phyloP scores from a whole-genome alignment of 192 early-diverging fungal genomes.

The Ambispora gerdemannii region DNA sequence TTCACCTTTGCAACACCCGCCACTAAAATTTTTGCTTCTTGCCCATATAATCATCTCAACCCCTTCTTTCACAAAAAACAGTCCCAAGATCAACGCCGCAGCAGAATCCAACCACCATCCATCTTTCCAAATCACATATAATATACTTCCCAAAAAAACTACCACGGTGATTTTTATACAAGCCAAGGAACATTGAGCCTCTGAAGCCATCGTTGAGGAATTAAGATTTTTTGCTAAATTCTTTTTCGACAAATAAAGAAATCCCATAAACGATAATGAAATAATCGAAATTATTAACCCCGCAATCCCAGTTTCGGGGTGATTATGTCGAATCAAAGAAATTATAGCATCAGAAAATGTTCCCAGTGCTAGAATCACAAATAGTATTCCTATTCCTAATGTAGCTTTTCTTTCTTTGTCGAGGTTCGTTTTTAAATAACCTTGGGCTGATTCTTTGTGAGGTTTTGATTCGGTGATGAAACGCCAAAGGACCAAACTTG shows the following conservation, averaged over 20 bases:
- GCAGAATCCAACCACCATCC: slow-evolving; percentile 20
- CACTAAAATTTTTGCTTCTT: slow-evolving; percentile 22
- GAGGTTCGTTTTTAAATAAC: background rate
- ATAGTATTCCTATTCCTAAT: slow-evolving; percentile 12
- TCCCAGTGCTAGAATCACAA: slow-evolving; percentile 1
- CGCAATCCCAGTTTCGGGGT: background rate
- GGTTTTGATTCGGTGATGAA: slow-evolving; percentile 14
- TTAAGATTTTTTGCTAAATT: slow-evolving; percentile 7
- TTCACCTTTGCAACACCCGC: too few species aligned
- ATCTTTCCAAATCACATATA: slow-evolving; percentile 6
- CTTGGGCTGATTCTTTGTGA: background rate
- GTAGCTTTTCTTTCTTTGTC: slow-evolving; percentile 12
- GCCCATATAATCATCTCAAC: slow-evolving; percentile 11
- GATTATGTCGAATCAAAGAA: background rate
- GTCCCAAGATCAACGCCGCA: slow-evolving; percentile 6
- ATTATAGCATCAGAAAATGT: slow-evolving; percentile 7
- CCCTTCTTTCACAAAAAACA: slow-evolving; percentile 20
- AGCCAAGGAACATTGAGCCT: slow-evolving; percentile 20
- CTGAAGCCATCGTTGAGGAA: slow-evolving; percentile 16
- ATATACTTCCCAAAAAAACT: slow-evolving; percentile 1
- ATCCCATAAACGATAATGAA: slow-evolving; percentile 16
- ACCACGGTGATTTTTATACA: slow-evolving; percentile 18
- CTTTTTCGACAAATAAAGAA: slow-evolving; percentile 3
- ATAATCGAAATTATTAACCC: slow-evolving; percentile 18
- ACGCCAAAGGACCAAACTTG: slow-evolving; percentile 17